A percentile compares a stretch with the other conserved stretches of the same genome.
phyloP scores from a whole-genome alignment of 257 asterid species.

The Datura wrightii region DNA sequence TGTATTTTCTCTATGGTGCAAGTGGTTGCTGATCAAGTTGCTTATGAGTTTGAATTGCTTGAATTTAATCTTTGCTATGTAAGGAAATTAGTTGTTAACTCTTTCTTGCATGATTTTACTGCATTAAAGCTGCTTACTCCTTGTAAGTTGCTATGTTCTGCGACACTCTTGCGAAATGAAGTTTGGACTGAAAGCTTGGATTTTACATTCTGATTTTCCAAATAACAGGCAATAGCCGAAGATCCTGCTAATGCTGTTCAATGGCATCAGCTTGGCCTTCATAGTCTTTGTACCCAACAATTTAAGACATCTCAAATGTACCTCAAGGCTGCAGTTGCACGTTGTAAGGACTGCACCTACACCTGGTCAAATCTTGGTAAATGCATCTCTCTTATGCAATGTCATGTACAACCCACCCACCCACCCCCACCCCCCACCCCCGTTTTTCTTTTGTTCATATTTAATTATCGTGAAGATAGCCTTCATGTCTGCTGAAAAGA shows the following conservation, averaged over 20 bases:
- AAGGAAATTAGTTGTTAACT: not conserved
- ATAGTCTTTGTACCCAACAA: conserved; percentile 84
- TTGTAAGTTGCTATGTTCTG: not conserved
- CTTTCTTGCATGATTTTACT: conserved; percentile 1
- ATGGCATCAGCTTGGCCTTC: conserved; percentile 99
- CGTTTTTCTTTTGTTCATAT: conserved; percentile 1
- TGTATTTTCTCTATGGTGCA: not conserved
- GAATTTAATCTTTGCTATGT: not conserved
- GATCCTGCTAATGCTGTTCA: conserved; percentile 95
- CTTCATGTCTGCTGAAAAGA: conserved; percentile 28
- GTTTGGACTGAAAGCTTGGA: not conserved
- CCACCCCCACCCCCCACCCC: not conserved
- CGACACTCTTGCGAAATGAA: not conserved
- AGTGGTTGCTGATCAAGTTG: not conserved
- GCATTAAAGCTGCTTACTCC: conserved; percentile 2
- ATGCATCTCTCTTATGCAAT: conserved; percentile 24
- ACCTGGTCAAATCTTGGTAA: conserved; percentile 98
- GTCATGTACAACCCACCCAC: too few species aligned
- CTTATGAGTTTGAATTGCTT: not conserved
- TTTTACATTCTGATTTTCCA: conserved; percentile 23
- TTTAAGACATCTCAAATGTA: conserved; percentile 74
- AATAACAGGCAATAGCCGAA: conserved; percentile 80
- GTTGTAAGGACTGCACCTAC: conserved; percentile 70
- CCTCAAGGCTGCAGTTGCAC: conserved; percentile 87
- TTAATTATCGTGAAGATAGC: conserved; percentile 5